These are phyloP conservation scores for Pseudogymnoascus sp. DNA, from an alignment of 2,329 filamentous ascomycete genomes.

Conservation along the genomic window DNA sequence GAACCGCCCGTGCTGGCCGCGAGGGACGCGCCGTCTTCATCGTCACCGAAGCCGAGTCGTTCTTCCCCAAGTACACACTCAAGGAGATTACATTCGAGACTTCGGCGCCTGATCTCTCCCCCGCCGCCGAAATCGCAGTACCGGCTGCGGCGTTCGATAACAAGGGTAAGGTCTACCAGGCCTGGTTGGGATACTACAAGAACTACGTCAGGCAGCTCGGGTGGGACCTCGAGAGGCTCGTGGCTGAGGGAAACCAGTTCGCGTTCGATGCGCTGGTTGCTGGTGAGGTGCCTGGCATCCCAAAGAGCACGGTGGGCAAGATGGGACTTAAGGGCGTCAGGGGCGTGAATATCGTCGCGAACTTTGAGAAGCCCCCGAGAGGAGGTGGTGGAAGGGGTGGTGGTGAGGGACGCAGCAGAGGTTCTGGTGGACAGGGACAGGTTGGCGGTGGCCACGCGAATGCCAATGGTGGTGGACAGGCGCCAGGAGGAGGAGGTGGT, in stretches of 20 bases:
- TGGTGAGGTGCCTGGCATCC: constrained; percentile 42
- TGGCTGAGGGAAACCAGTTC: constrained; percentile 46
- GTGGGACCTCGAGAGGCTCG: constrained; percentile 36
- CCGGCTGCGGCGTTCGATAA: constrained; percentile 41
- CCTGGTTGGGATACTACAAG: constrained; percentile 52
- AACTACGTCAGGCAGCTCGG: constrained; percentile 39
- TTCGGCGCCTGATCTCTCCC: constrained; percentile 41
- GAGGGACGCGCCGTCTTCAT: constrained; percentile 67
- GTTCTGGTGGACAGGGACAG: constrained; percentile 16
- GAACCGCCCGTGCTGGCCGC: constrained; percentile 70
- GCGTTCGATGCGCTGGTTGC: constrained; percentile 43
- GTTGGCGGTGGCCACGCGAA: constrained; percentile 24
- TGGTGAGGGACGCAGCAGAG: constrained; percentile 19
- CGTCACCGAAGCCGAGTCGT: constrained; percentile 49
- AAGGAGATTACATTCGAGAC: constrained; percentile 49
- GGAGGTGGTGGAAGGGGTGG: constrained; percentile 22
- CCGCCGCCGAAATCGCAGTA: constrained; percentile 33
- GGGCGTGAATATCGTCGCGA: constrained; percentile 43
- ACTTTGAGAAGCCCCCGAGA: constrained; percentile 31
- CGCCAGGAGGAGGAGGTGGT: constrained; percentile 20
- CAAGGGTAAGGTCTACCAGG: constrained; percentile 47
- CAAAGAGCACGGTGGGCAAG: constrained; percentile 45
- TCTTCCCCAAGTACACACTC: constrained; percentile 45
- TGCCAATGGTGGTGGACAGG: constrained; percentile 15
- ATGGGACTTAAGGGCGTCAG: constrained; percentile 51